These are phyloP conservation scores for Triticum aestivum DNA, from an alignment of 176 grass and related monocot species.

Conservation along the genomic window DNA sequence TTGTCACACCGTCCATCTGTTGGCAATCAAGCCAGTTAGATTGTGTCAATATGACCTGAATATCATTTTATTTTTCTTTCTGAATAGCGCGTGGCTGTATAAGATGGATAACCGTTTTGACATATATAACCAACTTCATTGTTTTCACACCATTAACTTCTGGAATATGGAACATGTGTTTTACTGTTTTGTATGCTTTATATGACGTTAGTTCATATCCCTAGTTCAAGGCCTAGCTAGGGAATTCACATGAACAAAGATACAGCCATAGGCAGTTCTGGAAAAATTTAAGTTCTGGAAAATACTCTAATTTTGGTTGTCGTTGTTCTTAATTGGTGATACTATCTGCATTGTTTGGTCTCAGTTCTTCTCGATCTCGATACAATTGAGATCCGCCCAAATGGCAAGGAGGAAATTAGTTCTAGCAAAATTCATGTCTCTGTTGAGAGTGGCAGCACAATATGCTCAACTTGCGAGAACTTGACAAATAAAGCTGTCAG, in stretches of 20 bases:
- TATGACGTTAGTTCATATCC: background rate
- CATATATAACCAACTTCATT: background rate
- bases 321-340: background rate
- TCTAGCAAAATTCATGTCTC: constrained; percentile 29
- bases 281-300: background rate
- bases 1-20: background rate
- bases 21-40: background rate
- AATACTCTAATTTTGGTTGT: background rate
- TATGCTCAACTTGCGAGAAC: constrained; percentile 60
- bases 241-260: background rate
- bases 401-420: constrained; percentile 13
- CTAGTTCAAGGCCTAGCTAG: background rate
- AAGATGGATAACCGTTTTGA: background rate
- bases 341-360: background rate
- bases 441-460: constrained; percentile 18
- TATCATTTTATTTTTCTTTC: background rate
- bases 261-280: background rate
- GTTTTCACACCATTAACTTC: background rate
- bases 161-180: background rate
- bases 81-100: background rate
- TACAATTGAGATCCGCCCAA: background rate
- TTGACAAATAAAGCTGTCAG: constrained; percentile 45
- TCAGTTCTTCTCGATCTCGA: constrained; percentile 9
- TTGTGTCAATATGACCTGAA: background rate
- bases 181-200: background rate